Percentiles rank a stretch among this genome's conserved stretches.
Evolutionary conservation across 169 alveolate species (phyloP).

Genomic region (Theileria orientalis): DNA sequence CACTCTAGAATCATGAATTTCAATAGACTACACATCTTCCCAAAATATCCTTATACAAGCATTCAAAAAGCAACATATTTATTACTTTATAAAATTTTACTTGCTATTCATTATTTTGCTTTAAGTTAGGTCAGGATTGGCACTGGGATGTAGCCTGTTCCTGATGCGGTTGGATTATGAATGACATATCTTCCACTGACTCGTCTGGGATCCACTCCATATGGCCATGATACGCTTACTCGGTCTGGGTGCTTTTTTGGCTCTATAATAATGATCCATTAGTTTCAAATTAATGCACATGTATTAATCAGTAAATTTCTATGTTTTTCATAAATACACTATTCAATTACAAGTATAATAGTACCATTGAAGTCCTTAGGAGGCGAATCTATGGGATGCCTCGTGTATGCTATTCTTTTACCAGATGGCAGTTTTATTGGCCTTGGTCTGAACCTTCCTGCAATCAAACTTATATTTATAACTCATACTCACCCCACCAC

Average conservation of each 20-base stretch:
- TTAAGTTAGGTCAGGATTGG: constrained; percentile 70
- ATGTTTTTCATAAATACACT: neutral
- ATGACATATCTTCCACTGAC: constrained; percentile 74
- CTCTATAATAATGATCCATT: constrained; percentile 16
- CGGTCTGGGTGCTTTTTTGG: constrained; percentile 71
- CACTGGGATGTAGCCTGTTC: constrained; percentile 80
- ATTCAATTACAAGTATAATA: neutral
- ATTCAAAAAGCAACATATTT: too few species aligned
- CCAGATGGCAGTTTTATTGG: constrained; percentile 76
- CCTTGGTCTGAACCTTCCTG: constrained; percentile 73
- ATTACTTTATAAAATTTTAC: neutral
- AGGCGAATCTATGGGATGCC: constrained; percentile 84
- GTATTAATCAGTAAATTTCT: neutral
- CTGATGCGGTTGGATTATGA: constrained; percentile 80
- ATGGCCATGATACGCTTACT: constrained; percentile 75
- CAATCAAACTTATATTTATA: neutral
- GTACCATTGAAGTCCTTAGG: constrained; percentile 67
- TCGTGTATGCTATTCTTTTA: constrained; percentile 78
- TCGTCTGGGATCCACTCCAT: constrained; percentile 76
- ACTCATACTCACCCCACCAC: constrained; percentile 76
- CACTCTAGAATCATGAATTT: neutral
- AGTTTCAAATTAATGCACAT: neutral
- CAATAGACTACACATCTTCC: neutral
- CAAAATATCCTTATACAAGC: neutral
- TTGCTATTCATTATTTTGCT: neutral